Base-by-base conservation (phyloP, 257 asterid species). In the Orobanche coerulescens region DNA sequence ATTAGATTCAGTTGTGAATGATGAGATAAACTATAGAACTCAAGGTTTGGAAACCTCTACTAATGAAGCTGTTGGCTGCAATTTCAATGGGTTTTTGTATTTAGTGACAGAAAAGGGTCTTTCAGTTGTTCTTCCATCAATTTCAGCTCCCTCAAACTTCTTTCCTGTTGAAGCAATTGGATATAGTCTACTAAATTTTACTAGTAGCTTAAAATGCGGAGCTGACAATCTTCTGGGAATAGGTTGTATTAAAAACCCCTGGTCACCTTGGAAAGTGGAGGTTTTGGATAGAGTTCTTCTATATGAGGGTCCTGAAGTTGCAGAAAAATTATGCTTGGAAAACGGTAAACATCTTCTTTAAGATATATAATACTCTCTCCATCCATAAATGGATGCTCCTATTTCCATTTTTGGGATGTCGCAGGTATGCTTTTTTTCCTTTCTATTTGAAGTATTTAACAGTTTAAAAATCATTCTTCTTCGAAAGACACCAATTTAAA, bases 251-350 rank as follows among this genome's bases (percentile, higher is more conserved):
- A 73, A 61, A 84, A 76, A 63, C 36, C 80, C 76, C 48, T 65
- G 77, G 83, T 67, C 87, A 51, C 90, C 94, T 63, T 86, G 95
- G 96, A 84, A 88, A 78, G 80, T 88, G 73, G 98, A 86, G 78
- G 77, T 88, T 61, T 81, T 88, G 94, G 98, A 88, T 78, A 81
- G 82, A 79, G 84, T 81, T 67, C 85, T 88, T 70, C 49, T 84
- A 58, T 78, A 70, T 47, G 98, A 92, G 77, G 85, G 90, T 56
- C 90, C 88, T 30, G 88, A 86, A 74, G 94, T 82, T 71, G 94
- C 95, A 64, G 96, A 92, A 73, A 75, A 74, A 61, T 72, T 92
- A 65, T 92, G 95, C 83, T 64, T 76, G 76, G 93, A 75, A 70
- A 92, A 88, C 76, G 98, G 98, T 92, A 73, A 60, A 72, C 48